Evolutionary conservation across 1,284 basidiomycete species (phyloP), one percentile per base, ranked within the genome.

Genomic region (Xanthoconium separans): DNA sequence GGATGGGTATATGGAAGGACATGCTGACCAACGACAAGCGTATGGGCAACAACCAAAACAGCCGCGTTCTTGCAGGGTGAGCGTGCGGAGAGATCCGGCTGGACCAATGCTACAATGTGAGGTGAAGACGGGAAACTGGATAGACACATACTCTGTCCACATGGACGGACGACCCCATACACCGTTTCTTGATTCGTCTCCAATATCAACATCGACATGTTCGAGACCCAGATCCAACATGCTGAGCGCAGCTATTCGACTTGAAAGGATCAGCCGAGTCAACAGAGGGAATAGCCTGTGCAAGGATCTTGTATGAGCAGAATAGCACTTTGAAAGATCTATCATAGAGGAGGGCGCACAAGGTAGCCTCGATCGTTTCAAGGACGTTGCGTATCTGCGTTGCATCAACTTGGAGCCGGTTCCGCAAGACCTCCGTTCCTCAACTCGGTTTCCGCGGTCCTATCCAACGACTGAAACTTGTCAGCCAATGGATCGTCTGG

Each of bases 211-310:
- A 6, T 95, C 95, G 1, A 98, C 81, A 70, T 97, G 93, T 40
- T 89, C 86, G 18, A 97, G 75, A 2, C 84, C 81, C 1, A 98
- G 75, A 65, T 97, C 95, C 0, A 97, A 76, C 76, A 94, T 83
- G 63, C 95, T 95, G 41, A 98, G 77, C 0, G 93, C 95, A 11
- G 92, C 91, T 22, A 98, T 87, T 5, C 93, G 84, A 61, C 87
- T 92, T 0, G 93, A 84, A 4, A 98, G 75, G 0, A 91, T 88
- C 63, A 93, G 91, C 64, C n/a, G n/a, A n/a, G n/a, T n/a, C n/a
- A n/a, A n/a, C n/a, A n/a, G n/a, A n/a, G n/a, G n/a, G 65, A 88
- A 91, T 20, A 91, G 65, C 44, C 84, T 86, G 37, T 18, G 20
- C 8, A 5, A 47, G 30, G n/a, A 10, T 51, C 20, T 8, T 22